Evolutionary conservation across 2,329 filamentous ascomycete species (phyloP), one percentile per base, ranked within the genome.

Genomic region (Ceratocystis colombiana): DNA sequence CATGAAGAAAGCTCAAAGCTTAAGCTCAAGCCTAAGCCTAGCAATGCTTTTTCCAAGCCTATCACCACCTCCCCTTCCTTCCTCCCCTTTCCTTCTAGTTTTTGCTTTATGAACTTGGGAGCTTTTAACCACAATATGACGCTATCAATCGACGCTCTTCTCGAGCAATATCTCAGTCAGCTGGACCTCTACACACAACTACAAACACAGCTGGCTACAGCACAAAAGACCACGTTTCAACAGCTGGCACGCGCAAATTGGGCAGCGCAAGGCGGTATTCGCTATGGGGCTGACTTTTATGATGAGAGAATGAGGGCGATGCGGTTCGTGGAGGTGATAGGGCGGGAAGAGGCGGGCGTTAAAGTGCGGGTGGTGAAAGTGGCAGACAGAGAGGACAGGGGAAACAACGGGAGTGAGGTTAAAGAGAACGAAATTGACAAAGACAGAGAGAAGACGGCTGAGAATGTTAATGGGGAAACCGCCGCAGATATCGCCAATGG

Each of bases 161-260:
- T 90, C 28, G 81, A 82, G 73, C 80, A 78, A 44, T 90, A 91
- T 72, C 82, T 93, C 8, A 68, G 73, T 65, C 79, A 88, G 1
- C 76, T 92, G 1, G 80, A 91, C 73, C 77, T 84, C 71, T 91
- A 92, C 76, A 82, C 84, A 12, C 74, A 74, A 22, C 80, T 88
- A 2, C 83, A 83, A 68, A 72, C 76, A 30, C 73, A 79, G 55
- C 79, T 91, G 46, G 77, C 78, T 55, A 72, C 73, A 12, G 75
- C 82, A 22, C 81, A 89, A 69, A 76, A 80, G 22, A 76, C 76
- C 64, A 79, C 88, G 69, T 83, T 79, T 72, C 80, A 82, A 66
- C 76, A 78, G 69, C 78, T 92, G 50, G 86, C 88, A n/a, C 82
- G 88, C 67, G 88, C 89, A 68, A 90, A 91, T 75, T 91, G 89